Conservation (phyloP, 441 rosid species). For the Erysimum cheiri region DNA sequence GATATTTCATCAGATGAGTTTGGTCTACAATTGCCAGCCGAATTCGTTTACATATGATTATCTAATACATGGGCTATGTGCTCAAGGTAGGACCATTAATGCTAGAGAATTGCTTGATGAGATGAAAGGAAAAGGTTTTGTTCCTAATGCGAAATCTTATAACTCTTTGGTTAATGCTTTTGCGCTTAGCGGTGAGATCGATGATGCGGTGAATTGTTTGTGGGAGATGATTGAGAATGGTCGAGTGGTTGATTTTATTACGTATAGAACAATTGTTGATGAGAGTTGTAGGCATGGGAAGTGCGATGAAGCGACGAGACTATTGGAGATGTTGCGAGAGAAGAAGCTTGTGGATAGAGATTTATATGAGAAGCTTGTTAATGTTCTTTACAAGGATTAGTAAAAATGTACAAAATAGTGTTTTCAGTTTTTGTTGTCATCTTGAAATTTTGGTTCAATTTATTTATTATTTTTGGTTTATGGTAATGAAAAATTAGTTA, state of each 20-base stretch:
- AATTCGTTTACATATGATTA: constrained; percentile 83
- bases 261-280: constrained; percentile 68
- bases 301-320: constrained; percentile 56
- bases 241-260: constrained; percentile 71
- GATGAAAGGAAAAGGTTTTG: constrained; percentile 81
- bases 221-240: constrained; percentile 80
- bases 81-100: constrained; percentile 82
- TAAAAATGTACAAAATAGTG: constrained; percentile 33
- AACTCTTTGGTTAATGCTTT: constrained; percentile 85
- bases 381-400: constrained; percentile 66
- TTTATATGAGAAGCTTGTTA: constrained; percentile 61
- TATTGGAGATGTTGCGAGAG: constrained; percentile 66
- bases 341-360: constrained; percentile 63
- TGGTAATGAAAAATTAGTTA: no score
- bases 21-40: constrained; percentile 69
- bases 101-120: constrained; percentile 72
- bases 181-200: constrained; percentile 73
- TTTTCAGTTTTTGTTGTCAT: constrained; percentile 14
- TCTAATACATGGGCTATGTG: constrained; percentile 85
- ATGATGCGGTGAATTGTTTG: constrained; percentile 61
- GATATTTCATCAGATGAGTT: constrained; percentile 88
- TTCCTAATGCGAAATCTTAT: constrained; percentile 73
- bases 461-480: no score
- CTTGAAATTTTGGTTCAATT: not conserved
- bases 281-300: constrained; percentile 76